Percentiles rank a stretch among this genome's conserved stretches.
These are phyloP conservation scores for Knufia fluminis DNA, from an alignment of 2,329 filamentous ascomycete species.

Conservation along the genomic window DNA sequence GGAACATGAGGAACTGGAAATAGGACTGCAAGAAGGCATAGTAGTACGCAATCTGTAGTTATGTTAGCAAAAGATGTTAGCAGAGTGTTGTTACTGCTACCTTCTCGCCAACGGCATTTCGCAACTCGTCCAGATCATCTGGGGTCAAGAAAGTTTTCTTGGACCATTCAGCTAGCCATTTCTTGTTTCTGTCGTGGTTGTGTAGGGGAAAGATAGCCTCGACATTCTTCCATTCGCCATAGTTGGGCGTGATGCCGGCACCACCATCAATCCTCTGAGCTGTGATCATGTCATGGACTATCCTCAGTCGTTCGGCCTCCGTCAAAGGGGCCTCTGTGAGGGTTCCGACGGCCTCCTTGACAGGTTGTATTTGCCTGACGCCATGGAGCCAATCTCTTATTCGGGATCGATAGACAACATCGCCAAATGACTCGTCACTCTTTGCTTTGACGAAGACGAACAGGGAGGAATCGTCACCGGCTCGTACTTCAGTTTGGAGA, in stretches of 20 bases:
- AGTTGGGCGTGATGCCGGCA: slow-evolving; percentile 62
- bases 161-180: slow-evolving; percentile 67
- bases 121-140: slow-evolving; percentile 62
- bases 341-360: slow-evolving; percentile 58
- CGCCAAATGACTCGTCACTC: slow-evolving; percentile 62
- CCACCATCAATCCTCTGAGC: slow-evolving; percentile 65
- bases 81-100: slow-evolving; percentile 23
- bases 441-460: slow-evolving; percentile 76
- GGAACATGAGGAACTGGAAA: slow-evolving; percentile 75
- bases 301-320: slow-evolving; percentile 77
- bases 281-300: slow-evolving; percentile 78
- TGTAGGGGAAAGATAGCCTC: slow-evolving; percentile 70
- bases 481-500: slow-evolving; percentile 79
- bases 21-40: slow-evolving; percentile 91
- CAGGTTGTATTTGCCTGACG: slow-evolving; percentile 67
- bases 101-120: slow-evolving; percentile 68
- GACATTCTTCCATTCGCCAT: slow-evolving; percentile 63
- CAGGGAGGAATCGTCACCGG: slow-evolving; percentile 64
- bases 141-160: slow-evolving; percentile 59
- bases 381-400: slow-evolving; percentile 92
- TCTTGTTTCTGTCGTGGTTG: slow-evolving; percentile 63
- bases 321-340: slow-evolving; percentile 68
- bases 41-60: slow-evolving; percentile 71
- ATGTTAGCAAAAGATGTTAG: background rate
- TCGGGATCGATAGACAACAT: slow-evolving; percentile 76